These are phyloP conservation scores for Aegilops sharonensis DNA, from an alignment of 176 grass and related monocot species.

Conservation along the genomic window DNA sequence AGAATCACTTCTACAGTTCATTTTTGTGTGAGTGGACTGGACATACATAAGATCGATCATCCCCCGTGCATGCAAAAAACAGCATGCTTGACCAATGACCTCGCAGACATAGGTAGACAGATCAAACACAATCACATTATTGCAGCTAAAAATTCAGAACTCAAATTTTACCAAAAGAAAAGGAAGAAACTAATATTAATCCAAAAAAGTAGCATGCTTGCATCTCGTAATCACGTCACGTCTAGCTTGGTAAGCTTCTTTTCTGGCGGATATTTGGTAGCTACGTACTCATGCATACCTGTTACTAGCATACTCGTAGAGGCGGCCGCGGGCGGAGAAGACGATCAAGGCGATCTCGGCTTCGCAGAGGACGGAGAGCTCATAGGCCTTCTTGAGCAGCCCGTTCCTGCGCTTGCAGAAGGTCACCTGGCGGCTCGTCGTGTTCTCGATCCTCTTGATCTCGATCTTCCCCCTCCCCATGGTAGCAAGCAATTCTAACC, in stretches of 20 bases:
- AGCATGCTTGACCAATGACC: not conserved
- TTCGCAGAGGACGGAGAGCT: slow-evolving; percentile 4
- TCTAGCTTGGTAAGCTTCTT: not conserved
- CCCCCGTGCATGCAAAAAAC: not conserved
- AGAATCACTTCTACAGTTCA: not conserved
- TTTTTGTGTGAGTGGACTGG: not conserved
- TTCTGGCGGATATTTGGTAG: not conserved
- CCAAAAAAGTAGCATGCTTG: not conserved
- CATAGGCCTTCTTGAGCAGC: slow-evolving; percentile 15
- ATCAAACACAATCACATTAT: not conserved
- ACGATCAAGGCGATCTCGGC: slow-evolving; percentile 19
- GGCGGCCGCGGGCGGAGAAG: slow-evolving; percentile 7
- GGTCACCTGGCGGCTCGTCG: slow-evolving; percentile 12
- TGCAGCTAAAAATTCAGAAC: not conserved
- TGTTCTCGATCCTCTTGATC: slow-evolving; percentile 27
- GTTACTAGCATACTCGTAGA: slow-evolving; percentile 16
- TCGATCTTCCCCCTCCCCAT: slow-evolving; percentile 24
- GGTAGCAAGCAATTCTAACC: not conserved
- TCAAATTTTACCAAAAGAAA: not conserved
- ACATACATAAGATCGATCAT: no score
- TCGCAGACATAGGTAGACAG: not conserved
- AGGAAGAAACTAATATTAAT: not conserved
- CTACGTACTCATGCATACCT: not conserved
- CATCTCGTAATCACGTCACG: no score
- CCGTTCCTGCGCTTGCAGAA: slow-evolving; percentile 24